Conservation (phyloP, 176 grass and related monocot genomes). For the Oryza punctata region DNA sequence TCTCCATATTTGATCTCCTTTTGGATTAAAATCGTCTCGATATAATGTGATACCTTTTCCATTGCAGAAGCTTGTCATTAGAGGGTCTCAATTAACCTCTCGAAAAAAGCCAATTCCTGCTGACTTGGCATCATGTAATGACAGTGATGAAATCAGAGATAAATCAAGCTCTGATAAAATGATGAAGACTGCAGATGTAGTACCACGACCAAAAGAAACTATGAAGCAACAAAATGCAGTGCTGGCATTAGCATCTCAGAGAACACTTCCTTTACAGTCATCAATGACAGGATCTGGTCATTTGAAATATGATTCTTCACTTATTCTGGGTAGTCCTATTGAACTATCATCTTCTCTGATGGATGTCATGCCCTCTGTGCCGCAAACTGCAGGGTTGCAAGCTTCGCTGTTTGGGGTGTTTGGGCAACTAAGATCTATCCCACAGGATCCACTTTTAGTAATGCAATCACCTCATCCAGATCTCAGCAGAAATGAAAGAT, state of each 20-base stretch:
- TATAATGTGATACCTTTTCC: constrained; percentile 14
- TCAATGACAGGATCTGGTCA: constrained; percentile 3
- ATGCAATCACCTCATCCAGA: neutral
- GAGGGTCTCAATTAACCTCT: neutral
- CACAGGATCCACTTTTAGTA: constrained; percentile 2
- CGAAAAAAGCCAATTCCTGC: constrained; percentile 13
- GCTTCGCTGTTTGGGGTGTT: constrained; percentile 32
- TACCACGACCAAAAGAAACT: neutral
- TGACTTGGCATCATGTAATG: constrained; percentile 2
- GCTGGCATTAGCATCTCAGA: constrained; percentile 12
- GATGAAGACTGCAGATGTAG: neutral
- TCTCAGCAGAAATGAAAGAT: constrained; percentile 13
- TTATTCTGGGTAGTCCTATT: neutral
- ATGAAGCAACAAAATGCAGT: constrained; percentile 20
- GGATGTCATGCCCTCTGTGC: neutral
- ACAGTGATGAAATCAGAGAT: neutral
- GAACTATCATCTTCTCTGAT: constrained; percentile 13
- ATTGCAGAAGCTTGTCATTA: constrained; percentile 40
- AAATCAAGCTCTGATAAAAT: constrained; percentile 14
- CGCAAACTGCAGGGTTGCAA: constrained; percentile 18
- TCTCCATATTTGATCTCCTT: neutral
- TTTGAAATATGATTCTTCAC: constrained; percentile 33
- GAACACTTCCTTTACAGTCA: neutral
- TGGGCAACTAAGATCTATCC: constrained; percentile 39
- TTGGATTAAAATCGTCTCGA: neutral